A percentile compares a stretch with the other conserved stretches of the same genome.
Conservation (phyloP, 352 stramenopile species). For the Pythium folliculosum region DNA sequence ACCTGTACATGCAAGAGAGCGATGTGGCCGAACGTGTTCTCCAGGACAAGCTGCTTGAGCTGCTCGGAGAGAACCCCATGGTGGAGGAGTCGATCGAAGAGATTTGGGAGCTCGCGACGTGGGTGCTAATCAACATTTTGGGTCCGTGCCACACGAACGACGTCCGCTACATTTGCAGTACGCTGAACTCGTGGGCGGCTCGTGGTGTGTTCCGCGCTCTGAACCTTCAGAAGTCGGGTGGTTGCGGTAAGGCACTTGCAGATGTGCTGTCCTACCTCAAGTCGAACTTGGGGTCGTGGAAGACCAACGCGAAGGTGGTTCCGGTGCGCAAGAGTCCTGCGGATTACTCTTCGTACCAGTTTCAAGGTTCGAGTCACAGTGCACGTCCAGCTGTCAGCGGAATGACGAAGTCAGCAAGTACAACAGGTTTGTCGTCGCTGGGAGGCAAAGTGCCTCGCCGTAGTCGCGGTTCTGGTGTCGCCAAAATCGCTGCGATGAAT, state of each 20-base stretch:
- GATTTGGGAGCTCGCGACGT: slow-evolving; percentile 96
- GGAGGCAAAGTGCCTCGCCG: slow-evolving; percentile 72
- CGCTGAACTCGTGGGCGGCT: slow-evolving; percentile 77
- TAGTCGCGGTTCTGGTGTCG: slow-evolving; percentile 80
- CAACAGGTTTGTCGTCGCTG: slow-evolving; percentile 77
- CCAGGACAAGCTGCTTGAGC: slow-evolving; percentile 82
- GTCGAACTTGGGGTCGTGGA: slow-evolving; percentile 57
- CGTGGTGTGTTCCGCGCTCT: slow-evolving; percentile 80
- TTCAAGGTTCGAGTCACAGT: slow-evolving; percentile 38
- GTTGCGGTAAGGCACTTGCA: slow-evolving; percentile 65
- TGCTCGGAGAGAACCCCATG: slow-evolving; percentile 80
- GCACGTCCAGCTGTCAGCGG: slow-evolving; percentile 45
- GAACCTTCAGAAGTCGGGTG: slow-evolving; percentile 67
- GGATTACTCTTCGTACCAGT: slow-evolving; percentile 86
- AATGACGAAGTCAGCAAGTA: slow-evolving; percentile 89
- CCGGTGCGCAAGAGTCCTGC: slow-evolving; percentile 80
- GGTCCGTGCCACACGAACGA: slow-evolving; percentile 95
- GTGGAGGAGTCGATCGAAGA: slow-evolving; percentile 93
- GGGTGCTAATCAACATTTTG: slow-evolving; percentile 94
- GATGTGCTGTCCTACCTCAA: slow-evolving; percentile 75
- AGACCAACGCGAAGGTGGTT: slow-evolving; percentile 81
- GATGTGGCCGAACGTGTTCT: slow-evolving; percentile 70
- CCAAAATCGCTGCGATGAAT: slow-evolving; percentile 79
- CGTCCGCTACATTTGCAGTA: slow-evolving; percentile 90
- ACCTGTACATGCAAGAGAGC: slow-evolving; percentile 67